Evolutionary conservation across 441 rosid species (phyloP).

Genomic region (Corymbia calophylla): DNA sequence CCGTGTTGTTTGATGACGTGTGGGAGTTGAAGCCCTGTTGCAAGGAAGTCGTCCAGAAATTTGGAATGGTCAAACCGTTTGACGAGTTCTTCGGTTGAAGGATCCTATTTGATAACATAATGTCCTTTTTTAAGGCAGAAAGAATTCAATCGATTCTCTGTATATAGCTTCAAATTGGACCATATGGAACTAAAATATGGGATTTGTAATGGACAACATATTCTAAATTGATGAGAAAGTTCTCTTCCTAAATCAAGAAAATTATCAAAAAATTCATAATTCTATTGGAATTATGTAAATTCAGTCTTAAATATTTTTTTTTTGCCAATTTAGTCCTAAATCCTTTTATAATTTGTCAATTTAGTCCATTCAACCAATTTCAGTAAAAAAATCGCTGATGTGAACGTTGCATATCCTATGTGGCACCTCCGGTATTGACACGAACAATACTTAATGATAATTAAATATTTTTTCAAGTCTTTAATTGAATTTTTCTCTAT

Average conservation of each 20-base stretch:
- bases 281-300: neutral
- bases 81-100: neutral
- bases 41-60: neutral
- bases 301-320: too few species aligned
- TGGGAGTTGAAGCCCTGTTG: neutral
- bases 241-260: neutral
- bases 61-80: neutral
- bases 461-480: too few species aligned
- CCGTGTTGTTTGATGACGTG: neutral
- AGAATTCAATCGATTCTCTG: neutral
- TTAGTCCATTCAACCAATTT: accelerated
- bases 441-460: too few species aligned
- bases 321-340: too few species aligned
- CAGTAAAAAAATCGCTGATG: accelerated
- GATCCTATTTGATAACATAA: neutral
- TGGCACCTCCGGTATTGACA: accelerated
- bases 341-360: too few species aligned
- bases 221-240: neutral
- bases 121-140: neutral
- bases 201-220: neutral
- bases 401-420: accelerated
- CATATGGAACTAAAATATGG: neutral
- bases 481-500: too few species aligned
- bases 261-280: too few species aligned
- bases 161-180: neutral